Evolutionary conservation across 2,329 filamentous ascomycete species (phyloP).

Genomic region (Xylogone sp.): DNA sequence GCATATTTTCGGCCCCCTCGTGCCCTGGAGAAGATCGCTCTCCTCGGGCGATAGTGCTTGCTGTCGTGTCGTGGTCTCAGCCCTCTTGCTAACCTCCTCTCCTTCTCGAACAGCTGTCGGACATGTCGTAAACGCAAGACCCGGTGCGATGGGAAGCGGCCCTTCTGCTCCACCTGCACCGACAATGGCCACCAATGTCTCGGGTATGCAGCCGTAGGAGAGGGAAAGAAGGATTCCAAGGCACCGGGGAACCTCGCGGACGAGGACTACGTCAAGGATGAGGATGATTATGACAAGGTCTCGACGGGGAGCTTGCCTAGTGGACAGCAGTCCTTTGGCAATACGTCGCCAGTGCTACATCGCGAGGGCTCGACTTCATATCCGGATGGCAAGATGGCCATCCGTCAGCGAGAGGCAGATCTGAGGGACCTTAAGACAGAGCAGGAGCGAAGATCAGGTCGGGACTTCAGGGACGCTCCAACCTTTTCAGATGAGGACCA

Average conservation of each 20-base stretch:
- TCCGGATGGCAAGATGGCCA: conserved; percentile 2
- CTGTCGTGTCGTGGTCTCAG: background rate
- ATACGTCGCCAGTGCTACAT: background rate
- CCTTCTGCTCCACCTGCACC: conserved; percentile 67
- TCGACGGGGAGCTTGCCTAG: conserved; percentile 1
- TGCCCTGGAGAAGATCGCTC: background rate
- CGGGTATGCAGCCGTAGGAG: conserved; percentile 51
- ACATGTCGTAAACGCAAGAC: conserved; percentile 76
- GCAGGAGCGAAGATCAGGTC: conserved; percentile 1
- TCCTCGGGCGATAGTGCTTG: conserved; percentile 4
- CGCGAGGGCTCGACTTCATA: conserved; percentile 4
- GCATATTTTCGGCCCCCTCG: background rate
- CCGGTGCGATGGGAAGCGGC: conserved; percentile 69
- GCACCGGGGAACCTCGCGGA: conserved; percentile 31
- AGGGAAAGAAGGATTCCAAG: conserved; percentile 16
- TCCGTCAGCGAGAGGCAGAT: background rate
- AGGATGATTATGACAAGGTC: conserved; percentile 19
- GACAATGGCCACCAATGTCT: conserved; percentile 68
- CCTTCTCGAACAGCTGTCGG: conserved; percentile 50
- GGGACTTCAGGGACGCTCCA: conserved; percentile 16
- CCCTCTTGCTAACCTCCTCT: conserved; percentile 1
- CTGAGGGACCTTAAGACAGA: conserved; percentile 3
- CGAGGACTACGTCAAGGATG: conserved; percentile 28
- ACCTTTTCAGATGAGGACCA: conserved; percentile 18
- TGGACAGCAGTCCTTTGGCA: background rate